These are phyloP conservation scores for Dysphania ambrosioides DNA, from an alignment of 148 eudicot genomes.

Conservation along the genomic window DNA sequence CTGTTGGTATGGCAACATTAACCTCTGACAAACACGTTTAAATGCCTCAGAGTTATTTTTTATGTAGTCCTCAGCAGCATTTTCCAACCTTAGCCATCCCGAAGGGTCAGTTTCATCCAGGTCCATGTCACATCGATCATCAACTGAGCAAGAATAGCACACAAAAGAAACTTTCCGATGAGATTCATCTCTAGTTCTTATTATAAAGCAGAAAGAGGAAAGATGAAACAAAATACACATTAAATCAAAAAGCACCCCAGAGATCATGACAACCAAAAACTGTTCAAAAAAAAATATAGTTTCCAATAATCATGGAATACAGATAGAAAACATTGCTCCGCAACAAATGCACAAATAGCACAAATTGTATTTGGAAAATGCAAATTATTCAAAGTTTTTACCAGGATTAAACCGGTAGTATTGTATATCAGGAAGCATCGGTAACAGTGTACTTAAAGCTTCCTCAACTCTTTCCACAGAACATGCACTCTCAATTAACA, in stretches of 20 bases:
- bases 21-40: constrained; percentile 70
- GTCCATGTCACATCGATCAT: constrained; percentile 98
- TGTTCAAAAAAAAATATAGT: background rate
- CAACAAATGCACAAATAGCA: background rate
- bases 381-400: constrained; percentile 23
- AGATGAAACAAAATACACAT: constrained; percentile 1
- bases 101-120: constrained; percentile 97
- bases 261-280: background rate
- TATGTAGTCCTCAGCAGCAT: constrained; percentile 80
- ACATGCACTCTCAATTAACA: constrained; percentile 96
- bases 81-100: constrained; percentile 78
- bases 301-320: background rate
- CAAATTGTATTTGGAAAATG: background rate
- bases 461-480: constrained; percentile 97
- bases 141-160: constrained; percentile 72
- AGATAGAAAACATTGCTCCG: background rate
- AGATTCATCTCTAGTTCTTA: background rate
- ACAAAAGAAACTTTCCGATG: background rate
- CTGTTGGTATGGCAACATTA: constrained; percentile 56
- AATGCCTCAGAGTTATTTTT: constrained; percentile 59
- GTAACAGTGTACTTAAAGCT: constrained; percentile 82
- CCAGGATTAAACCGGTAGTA: constrained; percentile 97
- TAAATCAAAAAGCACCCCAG: background rate
- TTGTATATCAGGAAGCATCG: constrained; percentile 90
- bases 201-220: background rate